phyloP scores from a whole-genome alignment of 202 grass and related monocot species.

The Tripidium arundinaceum region DNA sequence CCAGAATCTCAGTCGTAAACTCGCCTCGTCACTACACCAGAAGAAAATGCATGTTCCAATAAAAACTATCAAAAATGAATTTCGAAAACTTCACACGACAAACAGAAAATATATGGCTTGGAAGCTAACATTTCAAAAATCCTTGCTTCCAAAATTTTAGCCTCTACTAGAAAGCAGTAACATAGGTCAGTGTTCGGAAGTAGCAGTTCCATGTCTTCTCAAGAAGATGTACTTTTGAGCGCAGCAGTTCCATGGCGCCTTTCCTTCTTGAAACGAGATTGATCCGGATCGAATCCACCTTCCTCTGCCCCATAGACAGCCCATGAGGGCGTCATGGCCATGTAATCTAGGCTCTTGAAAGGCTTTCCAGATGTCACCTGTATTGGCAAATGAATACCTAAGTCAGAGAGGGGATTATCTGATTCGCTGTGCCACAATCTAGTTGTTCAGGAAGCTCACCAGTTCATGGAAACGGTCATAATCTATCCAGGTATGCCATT shows the following conservation, averaged over 20 bases:
- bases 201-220: conserved; percentile 18
- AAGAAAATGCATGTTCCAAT: neutral
- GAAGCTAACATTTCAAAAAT: neutral
- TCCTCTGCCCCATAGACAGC: conserved; percentile 83
- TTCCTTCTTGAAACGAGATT: conserved; percentile 94
- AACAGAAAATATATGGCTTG: neutral
- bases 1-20: neutral
- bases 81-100: neutral
- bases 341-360: conserved; percentile 80
- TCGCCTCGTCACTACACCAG: neutral
- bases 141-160: neutral
- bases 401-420: conserved; percentile 1
- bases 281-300: conserved; percentile 91
- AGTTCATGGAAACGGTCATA: conserved; percentile 87
- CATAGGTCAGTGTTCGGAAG: neutral
- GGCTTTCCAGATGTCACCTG: conserved; percentile 77
- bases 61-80: neutral
- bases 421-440: neutral
- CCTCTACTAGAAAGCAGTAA: neutral
- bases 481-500: conserved; percentile 96
- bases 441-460: conserved; percentile 50
- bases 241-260: conserved; percentile 71
- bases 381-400: conserved; percentile 31
- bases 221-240: conserved; percentile 32
- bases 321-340: conserved; percentile 74